Evolutionary conservation across 1,284 basidiomycete species (phyloP).

Genomic region (Trametes sp.): DNA sequence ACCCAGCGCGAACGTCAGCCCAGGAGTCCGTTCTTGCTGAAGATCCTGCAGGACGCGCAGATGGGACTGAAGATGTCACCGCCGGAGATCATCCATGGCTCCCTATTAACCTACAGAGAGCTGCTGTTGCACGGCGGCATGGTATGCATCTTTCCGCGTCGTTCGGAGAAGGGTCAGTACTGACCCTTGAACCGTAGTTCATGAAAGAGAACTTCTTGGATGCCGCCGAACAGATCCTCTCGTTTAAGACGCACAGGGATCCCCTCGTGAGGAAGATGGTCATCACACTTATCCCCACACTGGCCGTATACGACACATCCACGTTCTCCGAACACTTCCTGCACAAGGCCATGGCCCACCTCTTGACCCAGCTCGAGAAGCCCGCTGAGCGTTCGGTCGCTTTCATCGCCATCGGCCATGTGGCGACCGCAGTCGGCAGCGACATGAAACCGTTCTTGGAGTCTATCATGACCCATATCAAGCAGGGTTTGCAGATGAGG

Average conservation of each 20-base stretch:
- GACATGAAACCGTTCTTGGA: constrained; percentile 98
- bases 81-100: constrained; percentile 92
- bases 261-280: constrained; percentile 90
- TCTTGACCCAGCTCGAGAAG: constrained; percentile 89
- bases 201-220: constrained; percentile 93
- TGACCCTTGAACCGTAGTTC: constrained; percentile 60
- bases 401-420: constrained; percentile 96
- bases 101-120: constrained; percentile 91
- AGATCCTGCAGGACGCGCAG: constrained; percentile 91
- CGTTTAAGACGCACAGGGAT: constrained; percentile 90
- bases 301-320: constrained; percentile 94
- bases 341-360: constrained; percentile 91
- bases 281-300: constrained; percentile 91
- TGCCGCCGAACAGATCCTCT: constrained; percentile 91
- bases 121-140: constrained; percentile 93
- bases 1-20: constrained; percentile 74
- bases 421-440: constrained; percentile 90
- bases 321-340: constrained; percentile 91
- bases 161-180: not conserved
- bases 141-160: constrained; percentile 53
- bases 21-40: constrained; percentile 73
- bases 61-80: constrained; percentile 83
- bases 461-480: constrained; percentile 90
- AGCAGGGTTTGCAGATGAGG: constrained; percentile 84
- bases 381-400: constrained; percentile 93